These are phyloP conservation scores for Endoconidiophora polonica DNA, from an alignment of 2,329 filamentous ascomycete species.

Conservation along the genomic window DNA sequence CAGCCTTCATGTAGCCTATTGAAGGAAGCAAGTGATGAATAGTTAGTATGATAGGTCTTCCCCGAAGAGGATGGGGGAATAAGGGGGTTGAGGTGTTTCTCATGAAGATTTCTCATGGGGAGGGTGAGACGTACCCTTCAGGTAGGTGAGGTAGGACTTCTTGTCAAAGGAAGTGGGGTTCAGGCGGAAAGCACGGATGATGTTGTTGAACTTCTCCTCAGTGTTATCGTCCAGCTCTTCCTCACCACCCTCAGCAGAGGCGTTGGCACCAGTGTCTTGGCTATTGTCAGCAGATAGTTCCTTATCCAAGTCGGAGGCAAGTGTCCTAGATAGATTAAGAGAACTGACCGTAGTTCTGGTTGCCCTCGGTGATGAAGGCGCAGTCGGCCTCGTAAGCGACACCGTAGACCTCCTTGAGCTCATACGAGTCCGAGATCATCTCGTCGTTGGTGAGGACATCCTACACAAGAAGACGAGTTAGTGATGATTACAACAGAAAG, in stretches of 20 bases:
- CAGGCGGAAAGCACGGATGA: constrained; percentile 83
- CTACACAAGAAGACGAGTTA: constrained; percentile 29
- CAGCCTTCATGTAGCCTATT: constrained; percentile 75
- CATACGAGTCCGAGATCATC: constrained; percentile 90
- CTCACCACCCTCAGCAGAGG: constrained; percentile 78
- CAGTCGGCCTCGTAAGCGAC: constrained; percentile 84
- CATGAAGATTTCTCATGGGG: not conserved
- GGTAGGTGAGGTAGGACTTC: constrained; percentile 65
- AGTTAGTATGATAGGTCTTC: not conserved
- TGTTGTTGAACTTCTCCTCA: constrained; percentile 64
- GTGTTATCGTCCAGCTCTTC: constrained; percentile 52
- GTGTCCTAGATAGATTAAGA: not conserved
- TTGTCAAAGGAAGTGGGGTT: constrained; percentile 68
- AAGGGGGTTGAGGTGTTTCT: too few species aligned
- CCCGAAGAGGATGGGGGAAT: too few species aligned
- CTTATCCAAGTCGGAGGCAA: not conserved
- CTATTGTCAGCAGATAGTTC: not conserved
- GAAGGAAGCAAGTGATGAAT: not conserved
- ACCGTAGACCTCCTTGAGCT: constrained; percentile 63
- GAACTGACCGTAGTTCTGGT: constrained; percentile 52
- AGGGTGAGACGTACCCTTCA: constrained; percentile 53
- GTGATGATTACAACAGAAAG: not conserved
- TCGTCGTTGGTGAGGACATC: constrained; percentile 83
- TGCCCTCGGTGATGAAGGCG: constrained; percentile 68
- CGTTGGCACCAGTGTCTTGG: constrained; percentile 80